phyloP scores from a whole-genome alignment of 257 asterid species.

The Datura wrightii region DNA sequence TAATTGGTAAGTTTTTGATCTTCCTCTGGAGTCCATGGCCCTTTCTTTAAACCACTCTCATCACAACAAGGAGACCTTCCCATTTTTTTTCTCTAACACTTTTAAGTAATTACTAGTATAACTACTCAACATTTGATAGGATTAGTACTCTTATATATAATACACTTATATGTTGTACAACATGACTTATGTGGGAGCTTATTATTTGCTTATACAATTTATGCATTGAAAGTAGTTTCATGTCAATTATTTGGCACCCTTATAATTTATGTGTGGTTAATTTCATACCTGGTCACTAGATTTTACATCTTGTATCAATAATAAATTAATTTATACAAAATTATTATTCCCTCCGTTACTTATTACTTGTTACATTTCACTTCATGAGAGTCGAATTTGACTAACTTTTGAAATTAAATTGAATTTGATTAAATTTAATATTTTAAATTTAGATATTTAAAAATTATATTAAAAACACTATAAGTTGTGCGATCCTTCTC shows the following conservation, averaged over 20 bases:
- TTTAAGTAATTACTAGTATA: background rate
- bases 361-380: too few relatives aligned
- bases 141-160: background rate
- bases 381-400: too few relatives aligned
- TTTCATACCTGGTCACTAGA: background rate
- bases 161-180: background rate
- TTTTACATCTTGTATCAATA: background rate
- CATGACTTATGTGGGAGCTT: background rate
- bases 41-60: conserved; percentile 26
- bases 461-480: too few relatives aligned
- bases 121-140: background rate
- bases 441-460: too few relatives aligned
- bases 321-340: background rate
- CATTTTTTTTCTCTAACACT: conserved; percentile 50
- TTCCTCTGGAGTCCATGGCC: conserved; percentile 29
- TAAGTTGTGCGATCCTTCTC: too few relatives aligned
- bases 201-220: background rate
- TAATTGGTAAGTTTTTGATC: conserved; percentile 41
- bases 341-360: background rate
- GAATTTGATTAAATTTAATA: too few relatives aligned
- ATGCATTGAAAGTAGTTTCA: conserved; percentile 2
- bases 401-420: too few relatives aligned
- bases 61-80: conserved; percentile 38
- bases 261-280: background rate
- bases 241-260: background rate